A percentile compares a stretch with the other conserved stretches of the same genome.
phyloP scores from a whole-genome alignment of 2,329 filamentous ascomycete genomes.

The Grosmannia penicillata region DNA sequence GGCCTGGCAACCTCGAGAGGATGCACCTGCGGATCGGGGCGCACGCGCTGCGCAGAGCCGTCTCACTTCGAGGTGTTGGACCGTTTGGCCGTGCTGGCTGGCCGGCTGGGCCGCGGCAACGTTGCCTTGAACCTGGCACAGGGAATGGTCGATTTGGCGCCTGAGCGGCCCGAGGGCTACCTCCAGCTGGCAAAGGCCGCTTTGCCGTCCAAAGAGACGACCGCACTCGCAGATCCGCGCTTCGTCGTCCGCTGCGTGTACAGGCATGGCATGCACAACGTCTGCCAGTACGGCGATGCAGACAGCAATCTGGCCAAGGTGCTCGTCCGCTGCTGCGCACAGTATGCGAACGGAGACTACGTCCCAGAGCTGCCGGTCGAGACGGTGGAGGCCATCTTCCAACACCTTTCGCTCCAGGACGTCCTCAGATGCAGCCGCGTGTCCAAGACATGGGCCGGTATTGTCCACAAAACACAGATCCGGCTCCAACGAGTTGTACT shows the following conservation, averaged over 20 bases:
- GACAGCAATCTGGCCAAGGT: not conserved
- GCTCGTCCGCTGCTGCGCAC: constrained; percentile 2
- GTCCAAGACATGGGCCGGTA: constrained; percentile 2
- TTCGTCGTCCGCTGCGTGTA: constrained; percentile 9
- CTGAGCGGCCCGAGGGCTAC: constrained; percentile 6
- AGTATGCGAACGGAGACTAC: constrained; percentile 7
- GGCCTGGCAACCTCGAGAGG: not conserved
- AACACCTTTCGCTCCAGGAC: constrained; percentile 3
- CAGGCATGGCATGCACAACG: constrained; percentile 9
- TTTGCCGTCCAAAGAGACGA: not conserved
- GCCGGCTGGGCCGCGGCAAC: not conserved
- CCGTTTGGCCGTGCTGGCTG: not conserved
- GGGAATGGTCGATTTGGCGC: constrained; percentile 7
- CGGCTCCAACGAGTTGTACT: too few species aligned
- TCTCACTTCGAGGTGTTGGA: constrained; percentile 6
- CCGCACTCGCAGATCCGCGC: too few species aligned
- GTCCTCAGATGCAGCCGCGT: constrained; percentile 4
- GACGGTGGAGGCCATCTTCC: constrained; percentile 5
- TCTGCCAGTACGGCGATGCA: constrained; percentile 2
- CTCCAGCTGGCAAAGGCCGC: constrained; percentile 7
- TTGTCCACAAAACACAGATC: too few species aligned
- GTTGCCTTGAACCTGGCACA: constrained; percentile 2
- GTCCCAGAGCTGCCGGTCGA: constrained; percentile 7
- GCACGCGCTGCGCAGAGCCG: constrained; percentile 2
- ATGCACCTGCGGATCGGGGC: constrained; percentile 9